phyloP scores from a whole-genome alignment of 371 early-diverging fungal species.

The Haplosporangium sp. region DNA sequence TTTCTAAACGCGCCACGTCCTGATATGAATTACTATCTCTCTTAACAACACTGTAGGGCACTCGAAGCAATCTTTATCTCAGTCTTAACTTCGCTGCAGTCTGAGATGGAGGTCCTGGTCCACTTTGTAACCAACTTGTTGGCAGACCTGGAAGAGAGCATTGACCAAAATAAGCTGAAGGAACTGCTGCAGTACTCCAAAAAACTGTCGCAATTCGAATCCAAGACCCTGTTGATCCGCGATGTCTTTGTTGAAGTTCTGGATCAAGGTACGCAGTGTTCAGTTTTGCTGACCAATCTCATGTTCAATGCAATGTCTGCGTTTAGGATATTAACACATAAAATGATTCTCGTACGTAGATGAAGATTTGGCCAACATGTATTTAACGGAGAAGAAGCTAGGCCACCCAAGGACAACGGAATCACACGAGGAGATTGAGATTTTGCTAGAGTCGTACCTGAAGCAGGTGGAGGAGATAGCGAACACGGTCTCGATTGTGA shows the following conservation, averaged over 20 bases:
- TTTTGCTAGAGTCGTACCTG: slow-evolving; percentile 88
- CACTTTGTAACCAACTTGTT: slow-evolving; percentile 74
- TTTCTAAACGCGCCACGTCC: neutral
- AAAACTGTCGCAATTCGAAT: slow-evolving; percentile 79
- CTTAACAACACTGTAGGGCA: slow-evolving; percentile 59
- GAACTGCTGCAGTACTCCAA: slow-evolving; percentile 82
- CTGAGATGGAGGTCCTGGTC: slow-evolving; percentile 77
- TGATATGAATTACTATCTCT: neutral
- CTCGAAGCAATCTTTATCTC: slow-evolving; percentile 86
- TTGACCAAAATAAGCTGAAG: slow-evolving; percentile 79
- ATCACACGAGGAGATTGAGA: slow-evolving; percentile 89
- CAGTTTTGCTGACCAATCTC: neutral
- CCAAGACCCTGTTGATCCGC: slow-evolving; percentile 78
- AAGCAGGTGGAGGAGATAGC: slow-evolving; percentile 90
- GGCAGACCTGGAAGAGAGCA: slow-evolving; percentile 76
- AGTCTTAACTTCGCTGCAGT: slow-evolving; percentile 75
- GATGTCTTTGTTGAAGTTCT: slow-evolving; percentile 82
- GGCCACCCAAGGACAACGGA: slow-evolving; percentile 64
- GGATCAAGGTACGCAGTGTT: slow-evolving; percentile 71
- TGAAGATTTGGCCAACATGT: slow-evolving; percentile 92
- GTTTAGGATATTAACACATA: neutral
- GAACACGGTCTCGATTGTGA: slow-evolving; percentile 71
- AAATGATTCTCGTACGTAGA: slow-evolving; percentile 59
- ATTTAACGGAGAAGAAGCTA: slow-evolving; percentile 80
- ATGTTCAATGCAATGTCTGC: neutral